phyloP scores from a whole-genome alignment of 202 grass and related monocot species.

The Dendrocalamus latiflorus region DNA sequence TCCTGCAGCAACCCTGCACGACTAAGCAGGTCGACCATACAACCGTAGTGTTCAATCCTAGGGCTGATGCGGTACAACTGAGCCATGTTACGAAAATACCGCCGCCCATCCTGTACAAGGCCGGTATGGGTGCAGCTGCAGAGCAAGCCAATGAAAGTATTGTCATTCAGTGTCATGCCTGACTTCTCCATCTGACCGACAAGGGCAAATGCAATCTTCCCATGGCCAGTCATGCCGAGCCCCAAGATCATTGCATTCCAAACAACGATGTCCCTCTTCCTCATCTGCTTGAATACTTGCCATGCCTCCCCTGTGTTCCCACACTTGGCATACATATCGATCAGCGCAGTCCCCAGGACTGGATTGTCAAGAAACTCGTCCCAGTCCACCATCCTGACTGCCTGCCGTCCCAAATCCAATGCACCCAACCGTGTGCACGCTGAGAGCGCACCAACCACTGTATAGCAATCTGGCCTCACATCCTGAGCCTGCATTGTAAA shows the following conservation, averaged over 20 bases:
- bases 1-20: conserved; percentile 52
- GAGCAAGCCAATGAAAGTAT: conserved; percentile 65
- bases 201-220: conserved; percentile 38
- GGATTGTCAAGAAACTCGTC: conserved; percentile 54
- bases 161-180: conserved; percentile 40
- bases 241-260: conserved; percentile 73
- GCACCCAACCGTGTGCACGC: conserved; percentile 58
- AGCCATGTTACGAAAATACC: conserved; percentile 50
- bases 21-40: conserved; percentile 55
- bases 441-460: conserved; percentile 46
- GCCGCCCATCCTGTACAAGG: conserved; percentile 51
- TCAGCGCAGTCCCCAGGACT: conserved; percentile 58
- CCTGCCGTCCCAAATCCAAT: conserved; percentile 45
- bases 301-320: conserved; percentile 38
- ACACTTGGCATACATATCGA: conserved; percentile 80
- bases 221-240: conserved; percentile 58
- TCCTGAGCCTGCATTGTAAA: conserved; percentile 42
- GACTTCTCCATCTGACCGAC: conserved; percentile 50
- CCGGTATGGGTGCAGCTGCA: conserved; percentile 59
- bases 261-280: conserved; percentile 47
- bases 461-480: conserved; percentile 48
- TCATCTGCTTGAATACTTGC: conserved; percentile 51
- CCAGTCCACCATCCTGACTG: conserved; percentile 15
- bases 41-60: conserved; percentile 57
- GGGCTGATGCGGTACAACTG: conserved; percentile 31